Evolutionary conservation across 345 rosid genomes (phyloP), one percentile per base, ranked within the genome.

Genomic region (Boechera divaricarpa): DNA sequence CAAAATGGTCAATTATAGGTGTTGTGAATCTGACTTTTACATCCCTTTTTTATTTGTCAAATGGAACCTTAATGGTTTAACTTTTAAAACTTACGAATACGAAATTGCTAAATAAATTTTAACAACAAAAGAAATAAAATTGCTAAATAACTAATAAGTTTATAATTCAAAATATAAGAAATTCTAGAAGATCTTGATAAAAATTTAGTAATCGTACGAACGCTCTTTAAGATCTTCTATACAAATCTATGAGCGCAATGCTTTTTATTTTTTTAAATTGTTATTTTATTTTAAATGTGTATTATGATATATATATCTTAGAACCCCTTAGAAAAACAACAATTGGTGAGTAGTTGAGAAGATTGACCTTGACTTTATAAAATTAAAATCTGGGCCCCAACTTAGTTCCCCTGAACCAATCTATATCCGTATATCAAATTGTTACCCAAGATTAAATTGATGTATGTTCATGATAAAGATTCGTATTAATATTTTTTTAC

Each of bases 21-120:
- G 72, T 36, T 77, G 72, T 77, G 76, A 77, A 63, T 47, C 38
- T 12, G 67, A 63, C 55, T 58, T 77, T 57, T 21, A 64, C 66
- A 33, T 38, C 21, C 21, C 21, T 21, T 18, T 5, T 13, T 16
- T 41, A 47, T 4, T 24, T 57, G 33, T 42, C 62, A 77, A 29
- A 47, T 62, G 58, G 39, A 32, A 41, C 10, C 60, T 31, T 70
- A 44, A 16, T 57, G 72, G 58, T 61, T 48, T 33, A 32, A 5
- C 7, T 48, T 36, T 5, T 4, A 5, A 6, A 31, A 39, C 5
- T 38, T 12, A 16, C n/a, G 12, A 62, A 74, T 55, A 36, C 24
- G 24, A 67, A 57, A 54, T 69, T 24, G 18, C 55, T 53, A 76
- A 31, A 24, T 3, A 42, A 63, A 18, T 16, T 3, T 4, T 6